Evolutionary conservation across 2,329 filamentous ascomycete genomes (phyloP).

Genomic region (Cladophialophora immunda): DNA sequence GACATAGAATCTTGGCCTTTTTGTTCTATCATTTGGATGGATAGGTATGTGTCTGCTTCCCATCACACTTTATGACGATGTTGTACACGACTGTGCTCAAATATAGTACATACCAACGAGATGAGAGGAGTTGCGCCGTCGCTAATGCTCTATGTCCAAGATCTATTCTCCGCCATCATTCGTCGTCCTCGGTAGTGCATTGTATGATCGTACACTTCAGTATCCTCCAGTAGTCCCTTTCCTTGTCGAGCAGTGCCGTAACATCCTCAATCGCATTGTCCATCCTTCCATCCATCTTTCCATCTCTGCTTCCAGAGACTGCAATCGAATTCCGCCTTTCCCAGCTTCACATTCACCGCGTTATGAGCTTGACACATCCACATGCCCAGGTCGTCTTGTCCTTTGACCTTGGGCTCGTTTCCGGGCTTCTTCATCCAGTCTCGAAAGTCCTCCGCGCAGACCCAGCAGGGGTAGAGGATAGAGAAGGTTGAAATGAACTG

Average conservation of each 20-base stretch:
- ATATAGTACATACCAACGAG: background rate
- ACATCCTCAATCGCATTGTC: constrained; percentile 64
- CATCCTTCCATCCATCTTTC: constrained; percentile 83
- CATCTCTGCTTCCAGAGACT: constrained; percentile 90
- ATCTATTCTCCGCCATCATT: constrained; percentile 9
- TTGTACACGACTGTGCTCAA: background rate
- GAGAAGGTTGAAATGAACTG: constrained; percentile 83
- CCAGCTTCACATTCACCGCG: constrained; percentile 73
- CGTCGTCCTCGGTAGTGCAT: background rate
- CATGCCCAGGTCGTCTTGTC: constrained; percentile 56
- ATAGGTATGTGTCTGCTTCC: background rate
- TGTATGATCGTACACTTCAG: background rate
- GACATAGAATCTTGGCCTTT: background rate
- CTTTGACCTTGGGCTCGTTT: constrained; percentile 70
- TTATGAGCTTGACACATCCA: constrained; percentile 63
- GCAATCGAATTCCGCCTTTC: constrained; percentile 92
- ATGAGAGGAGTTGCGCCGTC: constrained; percentile 29
- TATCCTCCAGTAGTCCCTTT: background rate
- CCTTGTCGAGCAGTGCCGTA: background rate
- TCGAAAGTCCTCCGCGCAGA: constrained; percentile 92
- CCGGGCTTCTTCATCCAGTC: constrained; percentile 73
- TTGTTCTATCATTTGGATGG: background rate
- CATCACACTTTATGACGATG: background rate
- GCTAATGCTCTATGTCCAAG: constrained; percentile 26
- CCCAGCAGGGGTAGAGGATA: constrained; percentile 93